Percentiles rank a stretch among this genome's conserved stretches.
phyloP scores from a whole-genome alignment of 345 rosid species.

The Eucalyptus rudis region DNA sequence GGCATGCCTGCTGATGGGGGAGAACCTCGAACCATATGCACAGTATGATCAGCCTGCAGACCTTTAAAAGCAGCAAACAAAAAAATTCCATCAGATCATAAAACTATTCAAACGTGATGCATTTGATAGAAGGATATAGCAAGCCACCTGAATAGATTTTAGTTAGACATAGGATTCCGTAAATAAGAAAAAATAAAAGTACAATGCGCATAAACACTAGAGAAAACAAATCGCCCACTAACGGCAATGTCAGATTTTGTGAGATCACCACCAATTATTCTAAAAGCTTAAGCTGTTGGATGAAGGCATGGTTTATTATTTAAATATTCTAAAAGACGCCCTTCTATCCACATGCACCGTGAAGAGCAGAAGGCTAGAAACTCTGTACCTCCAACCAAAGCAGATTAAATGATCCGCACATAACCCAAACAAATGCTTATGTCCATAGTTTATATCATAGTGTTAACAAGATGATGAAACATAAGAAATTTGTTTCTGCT shows the following conservation, averaged over 20 bases:
- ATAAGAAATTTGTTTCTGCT: not conserved
- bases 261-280: too few relatives aligned
- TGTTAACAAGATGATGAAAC: not conserved
- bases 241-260: too few relatives aligned
- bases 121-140: not conserved
- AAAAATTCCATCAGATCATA: not conserved
- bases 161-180: not conserved
- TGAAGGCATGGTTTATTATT: too few relatives aligned
- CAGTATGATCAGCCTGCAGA: conserved; percentile 59
- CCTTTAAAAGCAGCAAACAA: conserved; percentile 14
- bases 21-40: conserved; percentile 66
- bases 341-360: not conserved
- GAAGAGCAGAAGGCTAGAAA: not conserved
- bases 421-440: not conserved
- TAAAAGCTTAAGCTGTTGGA: too few relatives aligned
- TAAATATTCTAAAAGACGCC: too few relatives aligned
- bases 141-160: not conserved
- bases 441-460: not conserved
- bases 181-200: not conserved
- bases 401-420: not conserved
- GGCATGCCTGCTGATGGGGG: conserved; percentile 17
- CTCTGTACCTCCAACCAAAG: not conserved
- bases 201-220: not conserved
- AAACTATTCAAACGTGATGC: not conserved
- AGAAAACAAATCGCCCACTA: not conserved